Evolutionary conservation across 2,329 filamentous ascomycete species (phyloP).

Genomic region (Pyrenophora seminiperda): DNA sequence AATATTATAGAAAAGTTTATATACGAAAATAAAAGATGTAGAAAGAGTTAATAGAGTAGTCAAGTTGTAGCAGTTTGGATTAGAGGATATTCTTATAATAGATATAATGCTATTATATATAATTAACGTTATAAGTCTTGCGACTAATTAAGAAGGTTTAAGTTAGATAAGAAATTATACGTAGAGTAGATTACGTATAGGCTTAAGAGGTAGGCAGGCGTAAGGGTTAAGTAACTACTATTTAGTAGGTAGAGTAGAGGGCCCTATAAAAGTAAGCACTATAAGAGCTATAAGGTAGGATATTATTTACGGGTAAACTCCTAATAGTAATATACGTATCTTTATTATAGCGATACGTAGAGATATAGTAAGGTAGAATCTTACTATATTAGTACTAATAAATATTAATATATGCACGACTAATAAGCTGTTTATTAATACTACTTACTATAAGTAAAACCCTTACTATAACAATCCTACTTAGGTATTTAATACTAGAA

Average conservation of each 20-base stretch:
- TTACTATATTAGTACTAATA: no score
- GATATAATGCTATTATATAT: slow-evolving; percentile 28
- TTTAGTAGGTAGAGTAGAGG: neutral
- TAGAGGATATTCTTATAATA: slow-evolving; percentile 17
- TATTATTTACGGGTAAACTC: neutral
- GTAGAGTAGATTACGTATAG: slow-evolving; percentile 29
- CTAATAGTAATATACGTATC: no score
- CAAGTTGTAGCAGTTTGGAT: slow-evolving; percentile 20
- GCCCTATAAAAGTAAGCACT: slow-evolving; percentile 1
- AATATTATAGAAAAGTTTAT: slow-evolving; percentile 24
- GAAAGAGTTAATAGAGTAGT: slow-evolving; percentile 17
- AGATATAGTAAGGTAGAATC: no score
- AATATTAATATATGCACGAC: no score
- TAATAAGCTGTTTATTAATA: no score
- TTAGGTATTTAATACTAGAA: no score
- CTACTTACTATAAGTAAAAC: no score
- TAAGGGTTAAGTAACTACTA: slow-evolving; percentile 4
- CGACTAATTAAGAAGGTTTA: slow-evolving; percentile 19
- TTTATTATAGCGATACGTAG: no score
- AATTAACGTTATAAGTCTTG: slow-evolving; percentile 28
- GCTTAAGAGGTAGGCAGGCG: slow-evolving; percentile 31
- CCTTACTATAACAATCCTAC: no score
- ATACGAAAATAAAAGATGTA: slow-evolving; percentile 21
- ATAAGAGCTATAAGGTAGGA: slow-evolving; percentile 7
- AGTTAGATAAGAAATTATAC: slow-evolving; percentile 24